Evolutionary conservation across 495 filamentous ascomycete genomes (phyloP).

Genomic region (Penicillium bovifimosum): DNA sequence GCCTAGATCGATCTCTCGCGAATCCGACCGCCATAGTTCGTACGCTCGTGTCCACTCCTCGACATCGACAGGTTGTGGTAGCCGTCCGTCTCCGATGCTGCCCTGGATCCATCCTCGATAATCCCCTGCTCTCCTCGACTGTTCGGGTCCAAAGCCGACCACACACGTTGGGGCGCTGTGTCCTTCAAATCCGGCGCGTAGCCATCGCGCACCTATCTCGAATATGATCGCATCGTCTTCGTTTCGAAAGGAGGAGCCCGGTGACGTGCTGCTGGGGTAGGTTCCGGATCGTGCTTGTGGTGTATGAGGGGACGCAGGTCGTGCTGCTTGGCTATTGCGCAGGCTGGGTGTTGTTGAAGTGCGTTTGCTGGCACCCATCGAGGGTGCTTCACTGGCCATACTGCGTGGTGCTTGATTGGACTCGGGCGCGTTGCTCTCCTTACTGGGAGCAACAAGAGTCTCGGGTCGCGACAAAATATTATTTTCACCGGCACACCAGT

Average conservation of each 20-base stretch:
- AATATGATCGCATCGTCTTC: slow-evolving; percentile 82
- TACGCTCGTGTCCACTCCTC: slow-evolving; percentile 62
- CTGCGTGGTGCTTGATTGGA: slow-evolving; percentile 5
- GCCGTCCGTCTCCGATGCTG: slow-evolving; percentile 13
- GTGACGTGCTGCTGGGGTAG: slow-evolving; percentile 63
- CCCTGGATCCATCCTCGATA: slow-evolving; percentile 61
- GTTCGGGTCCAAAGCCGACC: slow-evolving; percentile 63
- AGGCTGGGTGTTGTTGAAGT: slow-evolving; percentile 21
- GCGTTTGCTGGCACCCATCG: slow-evolving; percentile 11
- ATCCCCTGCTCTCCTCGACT: slow-evolving; percentile 76
- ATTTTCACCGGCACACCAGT: slow-evolving; percentile 4
- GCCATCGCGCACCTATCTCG: slow-evolving; percentile 72
- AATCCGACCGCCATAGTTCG: slow-evolving; percentile 78
- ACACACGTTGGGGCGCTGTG: slow-evolving; percentile 68
- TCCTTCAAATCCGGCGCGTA: slow-evolving; percentile 81
- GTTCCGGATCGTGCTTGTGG: slow-evolving; percentile 37
- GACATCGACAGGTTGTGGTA: slow-evolving; percentile 37
- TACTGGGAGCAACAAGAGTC: slow-evolving; percentile 12
- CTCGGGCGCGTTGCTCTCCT: slow-evolving; percentile 11
- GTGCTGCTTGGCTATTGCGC: slow-evolving; percentile 30
- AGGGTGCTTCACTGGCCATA: slow-evolving; percentile 9
- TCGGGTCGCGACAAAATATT: slow-evolving; percentile 2
- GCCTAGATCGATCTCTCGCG: slow-evolving; percentile 66
- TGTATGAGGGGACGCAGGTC: slow-evolving; percentile 33
- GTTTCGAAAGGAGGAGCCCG: slow-evolving; percentile 62